Conservation (phyloP, 2,329 filamentous ascomycete species). For the Fusarium torulosum region DNA sequence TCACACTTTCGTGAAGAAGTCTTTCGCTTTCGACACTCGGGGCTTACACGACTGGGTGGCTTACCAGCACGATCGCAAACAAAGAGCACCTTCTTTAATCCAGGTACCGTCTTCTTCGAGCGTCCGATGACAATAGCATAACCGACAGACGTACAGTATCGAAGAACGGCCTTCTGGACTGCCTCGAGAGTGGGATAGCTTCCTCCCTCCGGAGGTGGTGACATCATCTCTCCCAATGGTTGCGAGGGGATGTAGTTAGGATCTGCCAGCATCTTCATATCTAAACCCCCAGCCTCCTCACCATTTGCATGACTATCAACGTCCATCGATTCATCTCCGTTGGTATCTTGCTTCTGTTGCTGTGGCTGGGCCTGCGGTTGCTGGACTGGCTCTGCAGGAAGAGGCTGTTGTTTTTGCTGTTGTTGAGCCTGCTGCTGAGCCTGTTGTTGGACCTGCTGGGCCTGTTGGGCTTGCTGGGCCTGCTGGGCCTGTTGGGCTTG, state of each 20-base stretch:
- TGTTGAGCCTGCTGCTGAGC: slow-evolving; percentile 46
- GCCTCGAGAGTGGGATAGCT: slow-evolving; percentile 74
- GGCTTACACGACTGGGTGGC: slow-evolving; percentile 70
- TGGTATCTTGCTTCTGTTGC: slow-evolving; percentile 57
- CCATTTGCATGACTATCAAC: slow-evolving; percentile 64
- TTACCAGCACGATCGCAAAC: slow-evolving; percentile 76
- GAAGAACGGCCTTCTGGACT: slow-evolving; percentile 72
- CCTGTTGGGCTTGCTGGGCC: slow-evolving; percentile 46
- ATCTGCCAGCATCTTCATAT: slow-evolving; percentile 63
- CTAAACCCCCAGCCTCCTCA: slow-evolving; percentile 60
- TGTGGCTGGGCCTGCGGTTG: slow-evolving; percentile 53
- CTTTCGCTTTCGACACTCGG: slow-evolving; percentile 73
- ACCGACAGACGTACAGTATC: slow-evolving; percentile 75
- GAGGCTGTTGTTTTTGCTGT: slow-evolving; percentile 51
- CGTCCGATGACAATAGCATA: slow-evolving; percentile 77
- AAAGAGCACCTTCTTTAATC: slow-evolving; percentile 75
- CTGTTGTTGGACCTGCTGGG: slow-evolving; percentile 18
- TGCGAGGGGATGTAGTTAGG: slow-evolving; percentile 65
- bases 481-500: slow-evolving; percentile 46
- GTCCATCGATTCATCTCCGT: slow-evolving; percentile 65
- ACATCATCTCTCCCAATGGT: slow-evolving; percentile 71
- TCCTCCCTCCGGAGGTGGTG: slow-evolving; percentile 72
- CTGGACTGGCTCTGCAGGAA: slow-evolving; percentile 49
- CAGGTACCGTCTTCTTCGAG: slow-evolving; percentile 76
- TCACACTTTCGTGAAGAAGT: slow-evolving; percentile 77